A percentile compares a stretch with the other conserved stretches of the same genome.
These are phyloP conservation scores for Chondrus crispus DNA, from an alignment of 23 red algal genomes.

Conservation along the genomic window DNA sequence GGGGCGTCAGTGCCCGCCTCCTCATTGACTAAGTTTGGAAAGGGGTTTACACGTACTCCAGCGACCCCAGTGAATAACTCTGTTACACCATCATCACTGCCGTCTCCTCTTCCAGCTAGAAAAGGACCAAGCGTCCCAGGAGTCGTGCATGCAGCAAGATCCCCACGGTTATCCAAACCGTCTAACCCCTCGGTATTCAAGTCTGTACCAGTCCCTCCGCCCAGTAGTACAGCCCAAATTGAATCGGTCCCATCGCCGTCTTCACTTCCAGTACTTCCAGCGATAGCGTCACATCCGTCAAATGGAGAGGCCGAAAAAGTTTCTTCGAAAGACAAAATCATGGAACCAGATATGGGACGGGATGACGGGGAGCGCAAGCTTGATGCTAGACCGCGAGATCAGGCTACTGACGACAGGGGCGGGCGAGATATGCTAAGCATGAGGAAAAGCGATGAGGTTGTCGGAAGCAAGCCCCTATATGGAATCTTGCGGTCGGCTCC, in stretches of 20 bases:
- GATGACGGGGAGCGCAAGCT: not conserved
- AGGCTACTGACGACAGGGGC: not conserved
- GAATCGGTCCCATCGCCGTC: slow-evolving; percentile 42
- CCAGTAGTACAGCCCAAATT: not conserved
- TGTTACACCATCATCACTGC: slow-evolving; percentile 26
- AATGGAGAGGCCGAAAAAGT: not conserved
- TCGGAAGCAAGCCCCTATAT: not conserved
- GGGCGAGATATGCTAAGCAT: not conserved
- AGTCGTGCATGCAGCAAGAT: slow-evolving; percentile 4
- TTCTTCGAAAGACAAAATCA: slow-evolving; percentile 1
- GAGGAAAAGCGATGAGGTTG: not conserved
- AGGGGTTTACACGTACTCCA: slow-evolving; percentile 1
- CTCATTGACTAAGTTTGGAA: slow-evolving; percentile 46
- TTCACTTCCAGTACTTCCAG: slow-evolving; percentile 39
- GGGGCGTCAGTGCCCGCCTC: not conserved
- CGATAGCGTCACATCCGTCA: not conserved
- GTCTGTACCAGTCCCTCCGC: slow-evolving; percentile 11
- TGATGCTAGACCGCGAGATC: not conserved
- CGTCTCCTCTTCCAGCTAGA: slow-evolving; percentile 18
- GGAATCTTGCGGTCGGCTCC: slow-evolving; percentile 31
- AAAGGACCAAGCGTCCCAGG: not conserved
- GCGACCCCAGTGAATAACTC: slow-evolving; percentile 8
- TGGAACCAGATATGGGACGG: not conserved
- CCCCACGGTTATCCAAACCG: slow-evolving; percentile 24
- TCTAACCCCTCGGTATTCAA: not conserved